phyloP scores from a whole-genome alignment of 208 protist species.

The Zelonia costaricensis region DNA sequence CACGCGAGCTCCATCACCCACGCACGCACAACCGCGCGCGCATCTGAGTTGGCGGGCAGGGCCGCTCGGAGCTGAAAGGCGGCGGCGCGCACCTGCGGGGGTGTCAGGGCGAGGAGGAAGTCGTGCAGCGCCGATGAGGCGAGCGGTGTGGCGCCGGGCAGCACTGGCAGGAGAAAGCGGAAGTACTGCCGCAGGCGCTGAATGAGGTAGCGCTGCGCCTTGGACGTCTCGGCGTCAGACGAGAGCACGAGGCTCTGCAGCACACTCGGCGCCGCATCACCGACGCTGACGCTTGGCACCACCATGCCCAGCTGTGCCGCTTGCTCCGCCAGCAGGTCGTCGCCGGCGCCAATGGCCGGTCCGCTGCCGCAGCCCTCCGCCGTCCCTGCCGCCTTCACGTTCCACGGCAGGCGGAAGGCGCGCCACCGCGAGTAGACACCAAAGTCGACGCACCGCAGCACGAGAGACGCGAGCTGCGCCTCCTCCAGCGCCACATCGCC shows the following conservation, averaged over 20 bases:
- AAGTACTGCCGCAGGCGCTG: conserved; percentile 44
- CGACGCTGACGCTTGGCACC: conserved; percentile 34
- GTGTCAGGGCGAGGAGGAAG: conserved; percentile 32
- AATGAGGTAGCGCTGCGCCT: conserved; percentile 39
- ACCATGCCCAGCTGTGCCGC: conserved; percentile 24
- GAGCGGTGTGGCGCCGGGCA: conserved; percentile 53
- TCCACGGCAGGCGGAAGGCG: conserved; percentile 86
- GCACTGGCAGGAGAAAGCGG: conserved; percentile 66
- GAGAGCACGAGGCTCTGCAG: conserved; percentile 23
- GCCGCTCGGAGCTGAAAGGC: not conserved
- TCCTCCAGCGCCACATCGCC: not conserved
- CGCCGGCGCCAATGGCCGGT: conserved; percentile 44
- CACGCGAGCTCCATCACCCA: conserved; percentile 44
- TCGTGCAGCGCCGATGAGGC: conserved; percentile 24
- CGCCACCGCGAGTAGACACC: conserved; percentile 88
- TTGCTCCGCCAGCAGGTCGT: conserved; percentile 49
- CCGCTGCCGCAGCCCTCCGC: not conserved
- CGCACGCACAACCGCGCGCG: conserved; percentile 13
- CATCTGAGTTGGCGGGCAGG: not conserved
- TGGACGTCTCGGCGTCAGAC: conserved; percentile 13
- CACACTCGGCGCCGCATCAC: conserved; percentile 22
- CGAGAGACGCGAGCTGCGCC: not conserved
- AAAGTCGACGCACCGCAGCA: conserved; percentile 74
- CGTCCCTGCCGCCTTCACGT: conserved; percentile 60
- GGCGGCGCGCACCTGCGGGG: conserved; percentile 15